phyloP scores from a whole-genome alignment of 345 rosid species.

The Durio zibethinus region DNA sequence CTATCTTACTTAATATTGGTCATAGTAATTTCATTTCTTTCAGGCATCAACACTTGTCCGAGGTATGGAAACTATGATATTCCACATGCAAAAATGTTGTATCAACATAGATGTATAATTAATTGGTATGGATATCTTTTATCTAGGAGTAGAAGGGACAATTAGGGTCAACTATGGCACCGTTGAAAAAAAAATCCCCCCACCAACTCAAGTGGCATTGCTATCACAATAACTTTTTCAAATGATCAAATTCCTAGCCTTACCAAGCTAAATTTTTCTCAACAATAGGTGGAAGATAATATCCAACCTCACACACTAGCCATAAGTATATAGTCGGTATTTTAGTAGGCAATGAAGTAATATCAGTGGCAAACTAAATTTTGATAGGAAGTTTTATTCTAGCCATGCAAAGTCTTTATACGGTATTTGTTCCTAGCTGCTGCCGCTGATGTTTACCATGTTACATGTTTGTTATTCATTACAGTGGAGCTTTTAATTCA shows the following conservation, averaged over 20 bases:
- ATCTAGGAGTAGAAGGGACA: conserved; percentile 39
- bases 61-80: conserved; percentile 22
- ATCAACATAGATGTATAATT: not conserved
- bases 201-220: conserved; percentile 61
- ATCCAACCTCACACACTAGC: conserved; percentile 58
- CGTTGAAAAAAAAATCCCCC: conserved; percentile 67
- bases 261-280: conserved; percentile 46
- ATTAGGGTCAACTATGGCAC: conserved; percentile 87
- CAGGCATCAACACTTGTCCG: conserved; percentile 11
- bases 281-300: conserved; percentile 55
- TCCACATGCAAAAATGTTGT: not conserved
- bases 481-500: conserved; percentile 29
- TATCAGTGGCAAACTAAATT: conserved; percentile 49
- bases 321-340: conserved; percentile 67
- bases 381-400: conserved; percentile 49
- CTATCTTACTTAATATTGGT: conserved; percentile 12
- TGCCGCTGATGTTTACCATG: conserved; percentile 25
- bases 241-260: conserved; percentile 69
- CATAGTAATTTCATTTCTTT: conserved; percentile 8
- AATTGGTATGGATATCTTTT: not conserved
- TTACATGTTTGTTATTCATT: conserved; percentile 31
- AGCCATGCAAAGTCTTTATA: conserved; percentile 71
- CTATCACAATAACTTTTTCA: conserved; percentile 58
- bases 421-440: conserved; percentile 59
- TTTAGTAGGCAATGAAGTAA: conserved; percentile 81